Percentiles rank a stretch among this genome's conserved stretches.
phyloP scores from a whole-genome alignment of 2,329 filamentous ascomycete species.

The Colletotrichum shisoi region DNA sequence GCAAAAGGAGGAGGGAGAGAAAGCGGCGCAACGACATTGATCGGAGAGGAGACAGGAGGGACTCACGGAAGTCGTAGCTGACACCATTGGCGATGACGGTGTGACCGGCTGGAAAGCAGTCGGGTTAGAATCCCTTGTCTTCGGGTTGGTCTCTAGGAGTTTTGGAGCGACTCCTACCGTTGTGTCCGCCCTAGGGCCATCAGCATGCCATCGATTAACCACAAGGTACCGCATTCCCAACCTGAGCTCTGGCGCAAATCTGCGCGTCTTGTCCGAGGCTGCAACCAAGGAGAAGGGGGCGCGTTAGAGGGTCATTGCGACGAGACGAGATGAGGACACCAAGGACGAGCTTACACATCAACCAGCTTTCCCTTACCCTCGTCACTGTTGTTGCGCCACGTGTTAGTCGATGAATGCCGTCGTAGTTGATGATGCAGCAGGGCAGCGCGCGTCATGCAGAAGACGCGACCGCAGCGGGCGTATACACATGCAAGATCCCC shows the following conservation, averaged over 20 bases:
- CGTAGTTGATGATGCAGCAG: conserved; percentile 22
- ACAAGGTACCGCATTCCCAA: conserved; percentile 33
- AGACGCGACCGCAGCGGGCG: neutral
- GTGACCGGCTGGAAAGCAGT: conserved; percentile 35
- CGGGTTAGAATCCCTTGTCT: conserved; percentile 32
- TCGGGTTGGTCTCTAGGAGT: conserved; percentile 32
- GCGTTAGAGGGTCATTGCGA: conserved; percentile 36
- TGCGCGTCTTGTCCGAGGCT: conserved; percentile 42
- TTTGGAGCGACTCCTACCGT: conserved; percentile 43
- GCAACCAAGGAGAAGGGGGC: conserved; percentile 31
- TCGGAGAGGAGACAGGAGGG: conserved; percentile 8
- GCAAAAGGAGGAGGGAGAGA: conserved; percentile 32
- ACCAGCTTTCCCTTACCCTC: conserved; percentile 53
- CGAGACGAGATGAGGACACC: conserved; percentile 34
- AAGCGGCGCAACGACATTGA: conserved; percentile 3
- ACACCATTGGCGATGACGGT: conserved; percentile 39
- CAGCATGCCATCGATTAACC: conserved; percentile 38
- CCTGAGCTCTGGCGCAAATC: conserved; percentile 40
- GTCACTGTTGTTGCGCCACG: conserved; percentile 44
- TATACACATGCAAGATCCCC: neutral
- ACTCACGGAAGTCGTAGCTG: conserved; percentile 41
- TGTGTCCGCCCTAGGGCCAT: conserved; percentile 45
- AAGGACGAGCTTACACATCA: conserved; percentile 46
- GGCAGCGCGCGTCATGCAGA: neutral
- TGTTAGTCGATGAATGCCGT: conserved; percentile 26